phyloP scores from a whole-genome alignment of 805 yeast genomes.

The Huiozyma sinensis region DNA sequence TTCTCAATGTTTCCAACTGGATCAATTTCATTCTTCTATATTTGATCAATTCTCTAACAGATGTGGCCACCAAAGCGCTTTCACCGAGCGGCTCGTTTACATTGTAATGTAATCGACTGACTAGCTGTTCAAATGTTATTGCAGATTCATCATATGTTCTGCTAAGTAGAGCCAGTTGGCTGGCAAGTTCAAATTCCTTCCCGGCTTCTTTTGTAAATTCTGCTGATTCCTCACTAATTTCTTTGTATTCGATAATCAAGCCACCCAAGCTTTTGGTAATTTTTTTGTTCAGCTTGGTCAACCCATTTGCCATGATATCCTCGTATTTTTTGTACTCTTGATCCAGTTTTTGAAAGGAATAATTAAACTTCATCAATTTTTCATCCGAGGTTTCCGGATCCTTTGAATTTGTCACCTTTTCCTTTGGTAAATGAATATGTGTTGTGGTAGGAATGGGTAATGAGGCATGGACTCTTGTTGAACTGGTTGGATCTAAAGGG shows the following conservation, averaged over 20 bases:
- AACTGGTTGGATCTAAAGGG: constrained; percentile 28
- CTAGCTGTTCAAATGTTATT: constrained; percentile 17
- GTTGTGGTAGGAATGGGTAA: constrained; percentile 24
- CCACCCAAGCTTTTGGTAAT: constrained; percentile 20
- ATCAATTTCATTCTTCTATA: constrained; percentile 22
- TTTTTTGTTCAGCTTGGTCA: constrained; percentile 22
- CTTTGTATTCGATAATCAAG: constrained; percentile 17
- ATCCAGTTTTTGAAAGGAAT: constrained; percentile 19
- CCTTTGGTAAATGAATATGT: constrained; percentile 14
- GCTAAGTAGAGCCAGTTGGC: constrained; percentile 19
- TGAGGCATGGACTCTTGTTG: constrained; percentile 25
- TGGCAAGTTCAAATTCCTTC: constrained; percentile 20
- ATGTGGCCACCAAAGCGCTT: constrained; percentile 22
- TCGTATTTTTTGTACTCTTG: constrained; percentile 23
- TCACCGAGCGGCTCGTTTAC: constrained; percentile 26
- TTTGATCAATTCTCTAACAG: constrained; percentile 23
- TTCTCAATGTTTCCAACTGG: constrained; percentile 22
- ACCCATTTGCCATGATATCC: constrained; percentile 15
- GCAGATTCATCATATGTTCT: constrained; percentile 20
- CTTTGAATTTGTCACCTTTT: background rate
- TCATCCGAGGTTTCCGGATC: background rate
- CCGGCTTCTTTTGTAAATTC: constrained; percentile 16
- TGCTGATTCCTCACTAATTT: constrained; percentile 19
- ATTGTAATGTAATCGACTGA: constrained; percentile 23
- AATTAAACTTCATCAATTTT: constrained; percentile 3